These are phyloP conservation scores for Mycena metata DNA, from an alignment of 768 basidiomycete genomes.

Conservation along the genomic window DNA sequence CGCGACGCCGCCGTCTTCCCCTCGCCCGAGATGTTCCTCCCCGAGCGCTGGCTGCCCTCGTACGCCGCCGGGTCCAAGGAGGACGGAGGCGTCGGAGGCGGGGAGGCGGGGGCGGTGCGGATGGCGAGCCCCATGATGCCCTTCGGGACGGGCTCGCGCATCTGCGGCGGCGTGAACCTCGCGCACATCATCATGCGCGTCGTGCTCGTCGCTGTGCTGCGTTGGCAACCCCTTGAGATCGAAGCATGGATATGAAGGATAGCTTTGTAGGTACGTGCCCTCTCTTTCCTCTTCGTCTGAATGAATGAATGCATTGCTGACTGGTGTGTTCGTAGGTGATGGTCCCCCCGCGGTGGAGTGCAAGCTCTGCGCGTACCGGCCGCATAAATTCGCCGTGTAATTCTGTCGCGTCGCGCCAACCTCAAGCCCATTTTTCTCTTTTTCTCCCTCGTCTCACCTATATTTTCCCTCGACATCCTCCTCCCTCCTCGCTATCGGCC, in stretches of 20 bases:
- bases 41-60: no score
- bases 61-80: no score
- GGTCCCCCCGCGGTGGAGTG: conserved; percentile 83
- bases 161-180: no score
- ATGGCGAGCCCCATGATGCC: no score
- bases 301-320: no score
- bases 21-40: conserved; percentile 76
- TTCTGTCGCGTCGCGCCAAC: no score
- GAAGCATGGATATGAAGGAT: conserved; percentile 84
- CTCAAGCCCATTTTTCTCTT: conserved; percentile 4
- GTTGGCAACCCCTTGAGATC: conserved; percentile 82
- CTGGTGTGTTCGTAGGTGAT: conserved; percentile 64
- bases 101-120: no score
- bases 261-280: conserved; percentile 76
- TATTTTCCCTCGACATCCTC: no score
- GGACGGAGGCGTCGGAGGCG: no score
- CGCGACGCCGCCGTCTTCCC: conserved; percentile 78
- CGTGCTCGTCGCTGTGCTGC: conserved; percentile 65
- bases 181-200: no score
- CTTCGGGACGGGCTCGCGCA: no score
- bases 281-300: conserved; percentile 15
- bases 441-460: not conserved
- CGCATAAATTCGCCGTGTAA: conserved; percentile 27
- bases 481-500: not conserved
- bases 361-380: conserved; percentile 69